Evolutionary conservation across 2,329 filamentous ascomycete species (phyloP).

Genomic region (Verticillium zaregamsianum): DNA sequence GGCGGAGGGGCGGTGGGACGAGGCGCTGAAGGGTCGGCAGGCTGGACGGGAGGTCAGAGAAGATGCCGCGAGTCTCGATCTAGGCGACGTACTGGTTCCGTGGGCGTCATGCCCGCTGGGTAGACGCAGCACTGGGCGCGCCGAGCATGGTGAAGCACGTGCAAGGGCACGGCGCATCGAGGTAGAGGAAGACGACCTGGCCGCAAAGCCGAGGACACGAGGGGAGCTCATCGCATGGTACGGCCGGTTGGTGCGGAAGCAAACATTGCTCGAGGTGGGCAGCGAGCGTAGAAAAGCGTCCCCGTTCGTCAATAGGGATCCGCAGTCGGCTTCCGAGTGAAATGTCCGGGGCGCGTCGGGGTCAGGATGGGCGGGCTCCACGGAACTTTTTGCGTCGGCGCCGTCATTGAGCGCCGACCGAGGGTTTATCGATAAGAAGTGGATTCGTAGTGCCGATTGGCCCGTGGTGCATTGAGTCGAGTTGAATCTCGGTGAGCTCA

Average conservation of each 20-base stretch:
- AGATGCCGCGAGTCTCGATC: not conserved
- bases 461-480: not conserved
- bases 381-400: not conserved
- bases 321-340: not conserved
- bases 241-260: not conserved
- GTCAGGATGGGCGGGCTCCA: not conserved
- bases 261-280: not conserved
- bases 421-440: conserved; percentile 12
- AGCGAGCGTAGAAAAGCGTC: not conserved
- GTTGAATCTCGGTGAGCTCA: conserved; percentile 8
- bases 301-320: not conserved
- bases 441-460: not conserved
- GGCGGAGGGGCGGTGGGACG: conserved; percentile 5
- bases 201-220: conserved; percentile 22
- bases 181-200: conserved; percentile 16
- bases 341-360: not conserved
- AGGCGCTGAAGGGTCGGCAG: conserved; percentile 4
- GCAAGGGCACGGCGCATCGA: not conserved
- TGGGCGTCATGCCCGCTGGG: not conserved
- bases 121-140: not conserved
- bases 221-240: conserved; percentile 24
- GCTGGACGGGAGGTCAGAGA: not conserved
- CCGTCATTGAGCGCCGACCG: not conserved
- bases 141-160: not conserved
- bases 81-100: not conserved